These are phyloP conservation scores for Teunomyces pallodes DNA, from an alignment of 805 yeast genomes.

Conservation along the genomic window DNA sequence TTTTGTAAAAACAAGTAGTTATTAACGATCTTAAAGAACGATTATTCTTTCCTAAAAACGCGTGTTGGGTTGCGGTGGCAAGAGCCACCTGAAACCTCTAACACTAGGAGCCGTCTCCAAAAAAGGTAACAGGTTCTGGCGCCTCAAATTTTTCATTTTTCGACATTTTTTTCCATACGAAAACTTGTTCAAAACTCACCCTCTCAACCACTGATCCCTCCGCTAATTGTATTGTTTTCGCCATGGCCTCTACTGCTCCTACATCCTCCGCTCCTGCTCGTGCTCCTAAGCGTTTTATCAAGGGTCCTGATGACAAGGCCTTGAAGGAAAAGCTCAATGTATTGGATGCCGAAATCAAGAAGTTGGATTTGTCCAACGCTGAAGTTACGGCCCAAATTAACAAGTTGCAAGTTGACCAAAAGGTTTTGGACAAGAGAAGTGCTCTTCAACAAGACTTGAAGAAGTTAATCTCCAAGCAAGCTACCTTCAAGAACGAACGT, in stretches of 20 bases:
- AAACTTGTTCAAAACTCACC: slow-evolving; percentile 1
- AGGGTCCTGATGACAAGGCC: slow-evolving; percentile 69
- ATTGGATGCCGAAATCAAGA: slow-evolving; percentile 59
- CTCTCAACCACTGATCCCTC: neutral
- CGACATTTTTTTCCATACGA: slow-evolving; percentile 6
- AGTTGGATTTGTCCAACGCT: slow-evolving; percentile 53
- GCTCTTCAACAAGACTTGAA: slow-evolving; percentile 36
- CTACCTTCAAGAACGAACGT: slow-evolving; percentile 46
- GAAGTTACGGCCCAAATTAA: slow-evolving; percentile 56
- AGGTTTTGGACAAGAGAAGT: slow-evolving; percentile 29
- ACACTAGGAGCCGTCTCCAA: neutral
- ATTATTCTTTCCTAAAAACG: too few relatives aligned
- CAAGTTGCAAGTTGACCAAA: slow-evolving; percentile 31
- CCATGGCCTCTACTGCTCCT: slow-evolving; percentile 10
- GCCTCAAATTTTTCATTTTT: slow-evolving; percentile 7
- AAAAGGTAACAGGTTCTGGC: neutral
- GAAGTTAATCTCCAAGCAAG: slow-evolving; percentile 45
- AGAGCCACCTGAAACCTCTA: neutral
- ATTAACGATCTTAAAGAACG: too few relatives aligned
- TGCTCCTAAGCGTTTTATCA: slow-evolving; percentile 50
- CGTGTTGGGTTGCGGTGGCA: too few relatives aligned
- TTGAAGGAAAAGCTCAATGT: slow-evolving; percentile 57
- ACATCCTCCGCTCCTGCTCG: slow-evolving; percentile 6
- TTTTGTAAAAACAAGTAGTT: too few relatives aligned
- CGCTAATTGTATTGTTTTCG: neutral